phyloP scores from a whole-genome alignment of 495 filamentous ascomycete genomes.

The Talaromyces thailandensis region DNA sequence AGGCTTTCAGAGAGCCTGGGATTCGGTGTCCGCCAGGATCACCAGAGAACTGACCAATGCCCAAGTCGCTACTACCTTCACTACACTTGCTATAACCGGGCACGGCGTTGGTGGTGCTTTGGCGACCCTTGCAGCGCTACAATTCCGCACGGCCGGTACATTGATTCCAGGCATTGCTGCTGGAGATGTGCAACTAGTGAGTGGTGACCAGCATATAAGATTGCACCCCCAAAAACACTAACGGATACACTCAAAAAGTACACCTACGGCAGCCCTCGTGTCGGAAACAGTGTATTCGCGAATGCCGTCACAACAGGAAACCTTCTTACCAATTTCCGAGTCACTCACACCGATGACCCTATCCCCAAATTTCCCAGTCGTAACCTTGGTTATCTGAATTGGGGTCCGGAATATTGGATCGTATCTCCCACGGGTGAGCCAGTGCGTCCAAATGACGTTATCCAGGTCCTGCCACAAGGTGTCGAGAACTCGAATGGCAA shows the following conservation, averaged over 20 bases:
- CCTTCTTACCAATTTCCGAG: slow-evolving; percentile 48
- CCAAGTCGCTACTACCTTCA: slow-evolving; percentile 31
- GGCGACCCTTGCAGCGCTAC: slow-evolving; percentile 49
- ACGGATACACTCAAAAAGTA: slow-evolving; percentile 31
- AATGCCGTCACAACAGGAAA: slow-evolving; percentile 41
- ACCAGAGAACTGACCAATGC: slow-evolving; percentile 26
- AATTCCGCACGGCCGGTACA: slow-evolving; percentile 43
- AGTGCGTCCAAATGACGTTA: neutral
- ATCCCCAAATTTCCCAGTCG: slow-evolving; percentile 56
- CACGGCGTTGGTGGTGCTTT: slow-evolving; percentile 65
- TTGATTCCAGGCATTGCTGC: slow-evolving; percentile 17
- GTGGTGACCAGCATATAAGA: neutral
- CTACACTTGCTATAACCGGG: slow-evolving; percentile 50
- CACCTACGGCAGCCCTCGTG: slow-evolving; percentile 59
- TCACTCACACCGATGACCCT: slow-evolving; percentile 60
- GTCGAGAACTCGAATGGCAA: slow-evolving; percentile 16
- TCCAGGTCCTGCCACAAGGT: neutral
- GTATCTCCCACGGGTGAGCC: slow-evolving; percentile 4
- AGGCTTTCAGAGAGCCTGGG: slow-evolving; percentile 51
- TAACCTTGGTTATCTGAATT: slow-evolving; percentile 47
- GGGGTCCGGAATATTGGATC: slow-evolving; percentile 62
- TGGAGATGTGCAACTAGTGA: neutral
- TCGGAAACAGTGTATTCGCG: slow-evolving; percentile 50
- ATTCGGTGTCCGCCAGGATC: slow-evolving; percentile 32
- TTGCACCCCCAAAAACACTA: slow-evolving; percentile 4